Percentiles rank a stretch among this genome's conserved stretches.
phyloP scores from a whole-genome alignment of 208 protist genomes.

The Angomonas ambiguus region DNA sequence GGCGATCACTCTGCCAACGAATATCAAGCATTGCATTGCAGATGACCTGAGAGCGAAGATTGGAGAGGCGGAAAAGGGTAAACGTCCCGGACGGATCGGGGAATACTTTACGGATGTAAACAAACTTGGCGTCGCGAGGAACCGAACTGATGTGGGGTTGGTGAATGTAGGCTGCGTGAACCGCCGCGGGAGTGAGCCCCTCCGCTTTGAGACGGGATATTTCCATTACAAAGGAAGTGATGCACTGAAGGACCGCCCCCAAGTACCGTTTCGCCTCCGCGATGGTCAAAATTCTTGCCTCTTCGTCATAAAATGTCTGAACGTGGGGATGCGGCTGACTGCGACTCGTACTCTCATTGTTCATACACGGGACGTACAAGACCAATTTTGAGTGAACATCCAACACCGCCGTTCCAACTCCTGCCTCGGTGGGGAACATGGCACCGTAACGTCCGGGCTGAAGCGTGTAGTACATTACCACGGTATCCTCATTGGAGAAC shows the following conservation, averaged over 20 bases:
- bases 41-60: conserved; percentile 82
- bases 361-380: conserved; percentile 82
- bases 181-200: conserved; percentile 66
- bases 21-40: conserved; percentile 84
- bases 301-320: conserved; percentile 85
- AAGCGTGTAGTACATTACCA: conserved; percentile 85
- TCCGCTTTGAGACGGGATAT: conserved; percentile 54
- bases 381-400: conserved; percentile 80
- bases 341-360: conserved; percentile 79
- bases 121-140: conserved; percentile 81
- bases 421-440: conserved; percentile 76
- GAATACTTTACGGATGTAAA: conserved; percentile 85
- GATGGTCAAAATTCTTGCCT: conserved; percentile 63
- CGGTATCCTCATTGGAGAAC: conserved; percentile 70
- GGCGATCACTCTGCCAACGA: conserved; percentile 85
- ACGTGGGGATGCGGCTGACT: conserved; percentile 84
- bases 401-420: conserved; percentile 75
- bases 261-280: conserved; percentile 72
- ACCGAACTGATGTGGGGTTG: conserved; percentile 60
- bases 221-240: conserved; percentile 73
- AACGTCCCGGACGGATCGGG: conserved; percentile 74
- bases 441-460: conserved; percentile 84
- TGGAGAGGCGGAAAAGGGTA: conserved; percentile 82
- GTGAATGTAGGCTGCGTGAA: conserved; percentile 78
- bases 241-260: conserved; percentile 58